Percentiles rank a stretch among this genome's conserved stretches.
Conservation (phyloP, 2,329 filamentous ascomycete species). For the Botrytis fragariae region DNA sequence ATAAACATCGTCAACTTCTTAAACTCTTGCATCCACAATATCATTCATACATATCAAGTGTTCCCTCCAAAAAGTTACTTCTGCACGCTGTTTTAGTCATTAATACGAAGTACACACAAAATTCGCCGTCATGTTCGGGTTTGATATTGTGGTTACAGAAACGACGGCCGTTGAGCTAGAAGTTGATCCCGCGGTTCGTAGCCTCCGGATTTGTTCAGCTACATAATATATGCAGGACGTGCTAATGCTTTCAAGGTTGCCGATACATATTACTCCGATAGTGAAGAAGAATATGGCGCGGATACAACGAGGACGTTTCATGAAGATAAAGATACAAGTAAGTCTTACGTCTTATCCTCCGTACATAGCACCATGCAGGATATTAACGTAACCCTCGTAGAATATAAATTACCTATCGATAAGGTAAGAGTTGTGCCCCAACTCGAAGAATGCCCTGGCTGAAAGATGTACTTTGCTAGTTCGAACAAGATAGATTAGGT, state of each 20-base stretch:
- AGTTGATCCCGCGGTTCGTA: constrained; percentile 10
- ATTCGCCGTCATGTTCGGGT: constrained; percentile 5
- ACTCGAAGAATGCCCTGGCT: background rate
- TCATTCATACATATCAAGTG: background rate
- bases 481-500: constrained; percentile 24
- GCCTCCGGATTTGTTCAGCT: background rate
- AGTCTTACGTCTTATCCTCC: constrained; percentile 1
- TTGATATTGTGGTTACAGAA: constrained; percentile 15
- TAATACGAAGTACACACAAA: background rate
- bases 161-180: constrained; percentile 16
- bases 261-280: constrained; percentile 8
- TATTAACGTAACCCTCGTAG: constrained; percentile 8
- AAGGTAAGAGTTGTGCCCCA: constrained; percentile 21
- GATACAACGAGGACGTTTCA: constrained; percentile 44
- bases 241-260: constrained; percentile 1
- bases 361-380: background rate
- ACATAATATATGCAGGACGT: background rate
- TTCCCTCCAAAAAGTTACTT: background rate
- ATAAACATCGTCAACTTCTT: background rate
- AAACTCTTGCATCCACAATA: constrained; percentile 1
- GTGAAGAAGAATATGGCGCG: constrained; percentile 45
- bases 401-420: constrained; percentile 35
- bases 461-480: background rate
- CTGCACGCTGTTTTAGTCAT: background rate
- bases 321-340: constrained; percentile 42